These are phyloP conservation scores for Oidium heveae DNA, from an alignment of 2,329 filamentous ascomycete genomes.

Conservation along the genomic window DNA sequence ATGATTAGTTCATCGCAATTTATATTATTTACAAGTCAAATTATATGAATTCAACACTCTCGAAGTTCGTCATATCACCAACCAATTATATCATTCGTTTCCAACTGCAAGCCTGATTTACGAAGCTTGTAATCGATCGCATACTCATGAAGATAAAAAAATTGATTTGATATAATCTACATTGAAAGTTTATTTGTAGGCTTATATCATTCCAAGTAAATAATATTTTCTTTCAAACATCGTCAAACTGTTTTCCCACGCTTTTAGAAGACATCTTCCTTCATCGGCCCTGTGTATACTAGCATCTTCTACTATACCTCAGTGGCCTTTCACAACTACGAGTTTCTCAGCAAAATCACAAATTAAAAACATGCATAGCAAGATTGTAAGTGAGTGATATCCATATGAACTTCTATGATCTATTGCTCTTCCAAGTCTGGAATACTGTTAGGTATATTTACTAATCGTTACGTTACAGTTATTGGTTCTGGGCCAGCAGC, in stretches of 20 bases:
- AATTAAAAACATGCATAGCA: conserved; percentile 58
- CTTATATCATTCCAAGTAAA: no score
- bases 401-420: not conserved
- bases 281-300: conserved; percentile 50
- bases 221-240: conserved; percentile 12
- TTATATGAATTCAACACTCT: no score
- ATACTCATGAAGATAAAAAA: no score
- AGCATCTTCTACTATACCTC: conserved; percentile 31
- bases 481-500: conserved; percentile 90
- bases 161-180: no score
- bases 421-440: not conserved
- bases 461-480: conserved; percentile 20
- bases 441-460: not conserved
- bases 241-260: conserved; percentile 84
- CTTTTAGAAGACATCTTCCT: conserved; percentile 50
- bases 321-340: conserved; percentile 6
- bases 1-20: no score
- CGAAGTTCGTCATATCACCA: no score
- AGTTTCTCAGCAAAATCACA: conserved; percentile 10
- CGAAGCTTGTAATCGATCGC: no score
- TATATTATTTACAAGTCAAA: no score
- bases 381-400: conserved; percentile 52
- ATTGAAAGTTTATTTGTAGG: no score
- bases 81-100: no score
- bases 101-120: no score